Evolutionary conservation across 192 early-diverging fungal species (phyloP).

Genomic region (Lobosporangium transversale): DNA sequence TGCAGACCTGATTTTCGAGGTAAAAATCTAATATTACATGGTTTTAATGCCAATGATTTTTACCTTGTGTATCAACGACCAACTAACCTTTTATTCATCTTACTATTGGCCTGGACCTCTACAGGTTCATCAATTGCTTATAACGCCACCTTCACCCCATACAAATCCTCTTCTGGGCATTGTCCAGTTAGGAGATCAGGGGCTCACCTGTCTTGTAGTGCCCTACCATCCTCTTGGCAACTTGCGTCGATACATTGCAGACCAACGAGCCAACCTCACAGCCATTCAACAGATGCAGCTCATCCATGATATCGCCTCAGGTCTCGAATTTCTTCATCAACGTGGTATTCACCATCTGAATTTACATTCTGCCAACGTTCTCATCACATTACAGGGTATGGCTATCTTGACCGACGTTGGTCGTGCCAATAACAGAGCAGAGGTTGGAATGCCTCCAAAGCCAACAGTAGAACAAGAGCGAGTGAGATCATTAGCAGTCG

Average conservation of each 20-base stretch:
- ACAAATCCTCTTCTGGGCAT: constrained; percentile 32
- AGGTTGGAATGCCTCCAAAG: constrained; percentile 43
- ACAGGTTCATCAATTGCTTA: constrained; percentile 37
- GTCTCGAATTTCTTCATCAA: constrained; percentile 42
- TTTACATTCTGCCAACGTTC: constrained; percentile 39
- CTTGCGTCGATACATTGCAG: constrained; percentile 30
- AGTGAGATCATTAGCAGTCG: constrained; percentile 27
- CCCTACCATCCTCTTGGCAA: constrained; percentile 43
- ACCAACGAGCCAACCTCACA: constrained; percentile 28
- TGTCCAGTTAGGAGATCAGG: constrained; percentile 39
- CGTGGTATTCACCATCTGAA: constrained; percentile 39
- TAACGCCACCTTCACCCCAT: constrained; percentile 26
- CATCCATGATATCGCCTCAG: constrained; percentile 40
- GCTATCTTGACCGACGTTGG: constrained; percentile 41
- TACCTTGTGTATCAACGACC: too few relatives aligned
- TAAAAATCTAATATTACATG: too few relatives aligned
- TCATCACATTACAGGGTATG: constrained; percentile 31
- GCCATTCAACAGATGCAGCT: constrained; percentile 42
- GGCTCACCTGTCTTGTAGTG: constrained; percentile 29
- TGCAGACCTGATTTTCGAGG: constrained; percentile 39
- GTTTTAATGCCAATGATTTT: too few relatives aligned
- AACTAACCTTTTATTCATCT: too few relatives aligned
- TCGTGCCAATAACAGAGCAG: constrained; percentile 25
- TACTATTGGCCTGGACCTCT: too few relatives aligned
- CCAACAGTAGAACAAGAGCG: constrained; percentile 24